These are phyloP conservation scores for Gossypium schwendimanii DNA, from an alignment of 441 rosid species.

Conservation along the genomic window DNA sequence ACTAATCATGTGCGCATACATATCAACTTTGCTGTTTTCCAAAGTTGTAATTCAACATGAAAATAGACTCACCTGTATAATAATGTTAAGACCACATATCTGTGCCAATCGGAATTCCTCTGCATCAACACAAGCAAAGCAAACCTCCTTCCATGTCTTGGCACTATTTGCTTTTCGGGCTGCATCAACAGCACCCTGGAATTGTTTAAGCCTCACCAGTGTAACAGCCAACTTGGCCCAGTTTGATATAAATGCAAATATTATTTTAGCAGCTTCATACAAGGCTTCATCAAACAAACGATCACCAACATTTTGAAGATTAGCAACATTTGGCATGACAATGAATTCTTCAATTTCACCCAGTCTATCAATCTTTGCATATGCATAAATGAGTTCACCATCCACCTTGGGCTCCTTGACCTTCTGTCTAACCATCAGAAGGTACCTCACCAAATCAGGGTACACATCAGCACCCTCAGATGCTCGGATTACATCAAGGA, in stretches of 20 bases:
- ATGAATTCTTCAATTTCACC: constrained; percentile 95
- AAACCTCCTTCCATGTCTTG: constrained; percentile 98
- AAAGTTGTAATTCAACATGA: background rate
- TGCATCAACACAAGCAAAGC: constrained; percentile 99
- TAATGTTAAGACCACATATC: constrained; percentile 93
- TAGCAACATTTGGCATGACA: constrained; percentile 97
- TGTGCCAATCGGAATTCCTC: constrained; percentile 99
- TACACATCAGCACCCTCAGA: constrained; percentile 86
- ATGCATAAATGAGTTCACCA: constrained; percentile 93
- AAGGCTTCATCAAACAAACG: constrained; percentile 81
- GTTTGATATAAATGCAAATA: constrained; percentile 89
- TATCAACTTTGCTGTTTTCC: background rate
- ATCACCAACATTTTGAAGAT: constrained; percentile 92
- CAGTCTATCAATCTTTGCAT: constrained; percentile 93
- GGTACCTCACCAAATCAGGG: constrained; percentile 92
- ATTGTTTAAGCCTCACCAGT: constrained; percentile 86
- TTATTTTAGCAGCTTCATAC: constrained; percentile 94
- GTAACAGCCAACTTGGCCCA: constrained; percentile 98
- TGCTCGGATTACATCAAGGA: constrained; percentile 80
- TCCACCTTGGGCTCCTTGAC: constrained; percentile 97
- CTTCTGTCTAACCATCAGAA: constrained; percentile 96
- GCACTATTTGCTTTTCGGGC: constrained; percentile 99
- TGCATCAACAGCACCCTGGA: constrained; percentile 98
- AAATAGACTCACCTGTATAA: constrained; percentile 61
- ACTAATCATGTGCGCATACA: background rate